These are phyloP conservation scores for Botrytis paeoniae DNA, from an alignment of 2,329 filamentous ascomycete species.

Conservation along the genomic window DNA sequence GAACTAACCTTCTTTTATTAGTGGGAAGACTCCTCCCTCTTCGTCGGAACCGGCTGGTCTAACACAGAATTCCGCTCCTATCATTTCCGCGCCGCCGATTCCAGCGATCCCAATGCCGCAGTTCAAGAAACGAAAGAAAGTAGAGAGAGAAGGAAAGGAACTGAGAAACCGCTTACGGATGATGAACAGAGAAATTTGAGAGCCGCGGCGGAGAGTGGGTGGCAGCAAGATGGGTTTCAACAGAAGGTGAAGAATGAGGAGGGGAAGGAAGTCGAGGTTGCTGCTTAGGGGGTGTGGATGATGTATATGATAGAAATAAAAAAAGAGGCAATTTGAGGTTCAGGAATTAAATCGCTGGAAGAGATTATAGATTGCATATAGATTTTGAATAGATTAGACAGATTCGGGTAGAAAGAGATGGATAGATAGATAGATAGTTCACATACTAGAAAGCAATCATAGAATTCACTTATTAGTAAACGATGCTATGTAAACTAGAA, in stretches of 20 bases:
- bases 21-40: conserved; percentile 46
- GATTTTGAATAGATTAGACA: neutral
- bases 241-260: neutral
- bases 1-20: neutral
- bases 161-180: conserved; percentile 26
- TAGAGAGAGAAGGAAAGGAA: conserved; percentile 28
- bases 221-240: conserved; percentile 11
- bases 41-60: conserved; percentile 36
- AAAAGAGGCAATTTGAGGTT: too few species aligned
- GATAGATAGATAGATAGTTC: neutral
- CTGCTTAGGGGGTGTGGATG: neutral
- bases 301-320: too few species aligned
- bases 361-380: neutral
- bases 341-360: too few species aligned
- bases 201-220: conserved; percentile 24
- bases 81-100: conserved; percentile 27
- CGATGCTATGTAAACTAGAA: too few species aligned
- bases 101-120: conserved; percentile 18
- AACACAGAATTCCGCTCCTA: conserved; percentile 37
- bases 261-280: neutral
- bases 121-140: conserved; percentile 34
- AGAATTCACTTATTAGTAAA: neutral
- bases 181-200: conserved; percentile 35
- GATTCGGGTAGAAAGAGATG: neutral
- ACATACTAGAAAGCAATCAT: neutral